Base-by-base conservation (phyloP, 331 rosid genomes). In the Quercus tomentella region DNA sequence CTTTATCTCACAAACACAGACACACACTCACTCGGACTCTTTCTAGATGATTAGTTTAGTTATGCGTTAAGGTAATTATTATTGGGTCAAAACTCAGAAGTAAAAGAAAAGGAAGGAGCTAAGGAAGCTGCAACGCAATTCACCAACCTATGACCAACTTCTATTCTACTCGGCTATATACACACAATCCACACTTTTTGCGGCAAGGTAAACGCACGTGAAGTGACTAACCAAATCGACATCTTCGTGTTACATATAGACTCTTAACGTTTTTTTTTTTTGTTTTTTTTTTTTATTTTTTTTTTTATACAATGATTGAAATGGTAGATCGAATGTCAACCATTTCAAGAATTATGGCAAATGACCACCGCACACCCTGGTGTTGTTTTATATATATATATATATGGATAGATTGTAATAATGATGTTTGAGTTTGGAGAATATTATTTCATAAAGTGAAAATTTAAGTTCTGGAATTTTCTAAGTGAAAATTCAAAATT, bases 61-160 rank as follows among this genome's bases (percentile, higher is more conserved):
- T 2, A 8, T 41, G 0, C 45, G 2, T 37, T 41, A 41, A 41
- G 12, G 45, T 41, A 8, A 41, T 41, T 41, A 8, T 41, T 8
- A 8, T 41, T 0, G 3, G 12, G 12, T 41, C 45, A 41, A 41
- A 41, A 41, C 45, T 41, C 4, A 41, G 45, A 8, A 41, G 45
- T 8, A 41, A 8, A 0, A 8, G 45, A 62, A 51, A 17, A 58
- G 37, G 17, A 4, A 4, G 54, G 18, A 25, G 25, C 2, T 4
- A 52, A 28, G 4, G 63, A 72, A 72, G 43, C 16, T 86, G 69
- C 76, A 37, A 11, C 30, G 77, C 18, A 76, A 56, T 9, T 67
- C 60, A 41, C 72, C 9, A 18, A 26, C 15, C 58, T 6, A 52
- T 31, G 23, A 25, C 17, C 74, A 5, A 33, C 12, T 6, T 12